Evolutionary conservation across 345 rosid species (phyloP), one percentile per base, ranked within the genome.

Genomic region (Iberis pinnata): DNA sequence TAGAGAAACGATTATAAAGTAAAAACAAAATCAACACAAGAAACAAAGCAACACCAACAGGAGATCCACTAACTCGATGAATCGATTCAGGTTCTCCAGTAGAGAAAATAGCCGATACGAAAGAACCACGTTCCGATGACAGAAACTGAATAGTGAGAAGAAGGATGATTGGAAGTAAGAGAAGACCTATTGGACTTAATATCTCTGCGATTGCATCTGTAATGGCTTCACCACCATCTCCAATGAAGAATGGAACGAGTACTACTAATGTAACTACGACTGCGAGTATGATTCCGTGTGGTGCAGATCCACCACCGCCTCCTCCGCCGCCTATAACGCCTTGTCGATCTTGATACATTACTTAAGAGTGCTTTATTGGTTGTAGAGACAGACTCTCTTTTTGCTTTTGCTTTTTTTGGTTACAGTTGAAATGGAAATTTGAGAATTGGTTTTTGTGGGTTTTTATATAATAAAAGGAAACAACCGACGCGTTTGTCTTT

Each of bases 131-230:
- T 16, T 80, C 88, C 7, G 97, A 86, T 14, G 95, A 84, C 56
- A 86, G 85, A 40, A 89, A 89, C 76, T 79, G 97, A 31, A 89
- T 89, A 5, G 78, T 56, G 49, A 86, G 72, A 39, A 89, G 88
- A 11, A 89, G 86, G 26, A 75, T 8, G 25, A 89, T 72, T 14
- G 96, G 94, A 7, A 86, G 49, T 14, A 89, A 79, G 2, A 86
- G 79, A 48, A 89, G 95, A 11, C 95, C 94, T 1, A 89, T 56
- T 0, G 98, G 98, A 48, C 82, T 84, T 0, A 90, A 57, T 3
- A 82, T 79, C 72, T 90, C 96, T 1, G 96, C 51, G 24, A 87
- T 78, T 32, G 76, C 86, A 15, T 79, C 86, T 1, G 92, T 80
- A 14, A 82, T 63, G 64, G 92, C 95, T 58, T 82, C 89, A 0